Evolutionary conservation across 2,329 filamentous ascomycete species (phyloP).

Genomic region (Botrytis cinerea): DNA sequence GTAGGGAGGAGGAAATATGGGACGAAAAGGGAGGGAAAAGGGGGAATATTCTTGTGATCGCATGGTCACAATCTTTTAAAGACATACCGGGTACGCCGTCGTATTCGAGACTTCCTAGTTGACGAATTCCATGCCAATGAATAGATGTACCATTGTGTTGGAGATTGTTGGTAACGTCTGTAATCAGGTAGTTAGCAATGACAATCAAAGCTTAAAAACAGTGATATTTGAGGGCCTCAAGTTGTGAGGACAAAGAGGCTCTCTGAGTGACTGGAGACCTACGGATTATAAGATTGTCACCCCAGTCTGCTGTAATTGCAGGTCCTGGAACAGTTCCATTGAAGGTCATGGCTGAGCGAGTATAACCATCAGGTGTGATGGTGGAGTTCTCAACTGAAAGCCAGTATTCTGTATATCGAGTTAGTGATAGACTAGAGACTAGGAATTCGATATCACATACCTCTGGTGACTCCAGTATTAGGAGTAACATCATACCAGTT

Average conservation of each 20-base stretch:
- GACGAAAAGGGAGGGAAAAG: neutral
- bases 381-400: slow-evolving; percentile 35
- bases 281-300: slow-evolving; percentile 39
- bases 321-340: slow-evolving; percentile 45
- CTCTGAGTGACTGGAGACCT: neutral
- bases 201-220: neutral
- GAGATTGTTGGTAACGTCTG: slow-evolving; percentile 42
- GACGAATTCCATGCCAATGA: slow-evolving; percentile 54
- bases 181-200: neutral
- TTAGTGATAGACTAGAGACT: slow-evolving; percentile 22
- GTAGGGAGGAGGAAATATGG: neutral
- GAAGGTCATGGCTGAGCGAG: slow-evolving; percentile 55
- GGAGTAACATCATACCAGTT: slow-evolving; percentile 39
- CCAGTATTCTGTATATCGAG: slow-evolving; percentile 33
- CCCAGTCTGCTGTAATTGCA: slow-evolving; percentile 45
- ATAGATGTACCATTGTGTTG: slow-evolving; percentile 50
- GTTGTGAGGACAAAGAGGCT: neutral
- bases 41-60: neutral
- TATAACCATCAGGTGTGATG: slow-evolving; percentile 45
- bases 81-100: slow-evolving; percentile 35
- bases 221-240: neutral
- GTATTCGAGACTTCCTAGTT: slow-evolving; percentile 45
- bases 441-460: slow-evolving; percentile 26
- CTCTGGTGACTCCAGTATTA: slow-evolving; percentile 40
- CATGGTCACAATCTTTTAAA: neutral